These are phyloP conservation scores for Whalleya microplaca DNA, from an alignment of 2,329 filamentous ascomycete species.

Conservation along the genomic window DNA sequence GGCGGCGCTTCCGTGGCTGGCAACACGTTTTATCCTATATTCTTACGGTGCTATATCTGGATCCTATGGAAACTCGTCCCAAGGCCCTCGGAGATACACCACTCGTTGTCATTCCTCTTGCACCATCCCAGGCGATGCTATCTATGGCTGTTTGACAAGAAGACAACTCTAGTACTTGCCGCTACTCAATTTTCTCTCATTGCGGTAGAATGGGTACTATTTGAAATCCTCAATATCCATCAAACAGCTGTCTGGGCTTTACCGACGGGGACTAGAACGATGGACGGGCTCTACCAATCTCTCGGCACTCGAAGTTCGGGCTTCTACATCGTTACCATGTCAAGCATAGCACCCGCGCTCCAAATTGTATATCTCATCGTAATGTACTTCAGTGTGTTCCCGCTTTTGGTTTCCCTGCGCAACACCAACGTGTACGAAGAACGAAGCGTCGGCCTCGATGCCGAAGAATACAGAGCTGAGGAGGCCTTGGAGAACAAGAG, in stretches of 20 bases:
- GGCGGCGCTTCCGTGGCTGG: background rate
- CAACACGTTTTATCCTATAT: conserved; percentile 6
- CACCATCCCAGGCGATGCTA: conserved; percentile 7
- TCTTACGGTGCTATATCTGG: conserved; percentile 5
- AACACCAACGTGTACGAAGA: conserved; percentile 18
- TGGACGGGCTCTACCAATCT: conserved; percentile 12
- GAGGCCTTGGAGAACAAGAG: background rate
- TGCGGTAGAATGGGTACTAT: background rate
- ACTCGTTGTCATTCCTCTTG: background rate
- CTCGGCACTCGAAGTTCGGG: conserved; percentile 7
- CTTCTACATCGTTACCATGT: conserved; percentile 2
- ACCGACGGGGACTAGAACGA: background rate
- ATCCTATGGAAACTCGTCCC: background rate
- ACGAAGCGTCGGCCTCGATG: conserved; percentile 9
- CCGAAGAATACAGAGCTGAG: conserved; percentile 1
- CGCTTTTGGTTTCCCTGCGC: conserved; percentile 10
- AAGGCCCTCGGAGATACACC: background rate
- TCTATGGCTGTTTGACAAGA: background rate
- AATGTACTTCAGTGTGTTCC: conserved; percentile 20
- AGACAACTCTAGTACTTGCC: background rate
- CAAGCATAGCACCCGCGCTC: conserved; percentile 10
- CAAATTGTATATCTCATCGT: conserved; percentile 13
- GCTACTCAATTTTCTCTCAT: background rate
- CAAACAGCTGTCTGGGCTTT: background rate
- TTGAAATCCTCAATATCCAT: conserved; percentile 1